A percentile compares a stretch with the other conserved stretches of the same genome.
These are phyloP conservation scores for Lecanicillium sp. DNA, from an alignment of 2,329 filamentous ascomycete genomes.

Conservation along the genomic window DNA sequence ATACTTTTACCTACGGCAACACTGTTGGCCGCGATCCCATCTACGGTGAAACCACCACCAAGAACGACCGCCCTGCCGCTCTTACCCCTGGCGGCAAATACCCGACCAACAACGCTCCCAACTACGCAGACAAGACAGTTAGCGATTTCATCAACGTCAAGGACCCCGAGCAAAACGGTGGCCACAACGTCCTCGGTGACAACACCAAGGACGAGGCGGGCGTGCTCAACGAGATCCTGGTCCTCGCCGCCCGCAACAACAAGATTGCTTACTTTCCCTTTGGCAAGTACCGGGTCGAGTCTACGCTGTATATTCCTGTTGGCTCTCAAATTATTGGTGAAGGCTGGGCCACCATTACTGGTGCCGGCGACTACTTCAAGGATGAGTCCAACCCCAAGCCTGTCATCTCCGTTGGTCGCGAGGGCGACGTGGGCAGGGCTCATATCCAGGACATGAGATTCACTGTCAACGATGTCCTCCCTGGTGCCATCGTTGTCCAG, in stretches of 20 bases:
- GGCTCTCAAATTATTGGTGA: constrained; percentile 48
- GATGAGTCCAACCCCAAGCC: constrained; percentile 35
- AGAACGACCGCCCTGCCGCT: constrained; percentile 22
- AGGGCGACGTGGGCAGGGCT: constrained; percentile 38
- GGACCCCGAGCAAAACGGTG: constrained; percentile 21
- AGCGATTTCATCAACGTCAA: constrained; percentile 33
- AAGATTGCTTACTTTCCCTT: constrained; percentile 22
- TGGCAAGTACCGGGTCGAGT: constrained; percentile 18
- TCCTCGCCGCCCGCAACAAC: constrained; percentile 22
- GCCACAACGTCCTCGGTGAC: constrained; percentile 27
- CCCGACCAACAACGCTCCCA: constrained; percentile 29
- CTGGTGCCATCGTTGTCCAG: constrained; percentile 33
- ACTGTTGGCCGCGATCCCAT: constrained; percentile 31
- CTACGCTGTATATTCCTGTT: constrained; percentile 17
- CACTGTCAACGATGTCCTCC: constrained; percentile 37
- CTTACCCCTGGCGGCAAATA: constrained; percentile 30
- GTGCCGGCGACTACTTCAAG: constrained; percentile 34
- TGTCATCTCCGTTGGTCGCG: constrained; percentile 8
- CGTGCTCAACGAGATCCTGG: constrained; percentile 34
- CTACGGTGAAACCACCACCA: constrained; percentile 25
- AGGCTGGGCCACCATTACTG: constrained; percentile 43
- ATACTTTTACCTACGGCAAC: constrained; percentile 34
- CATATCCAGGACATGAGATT: constrained; percentile 47
- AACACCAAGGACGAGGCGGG: constrained; percentile 28
- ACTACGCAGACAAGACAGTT: constrained; percentile 25